Evolutionary conservation across 129 eudicot species (phyloP).

Genomic region (Arctium lappa): DNA sequence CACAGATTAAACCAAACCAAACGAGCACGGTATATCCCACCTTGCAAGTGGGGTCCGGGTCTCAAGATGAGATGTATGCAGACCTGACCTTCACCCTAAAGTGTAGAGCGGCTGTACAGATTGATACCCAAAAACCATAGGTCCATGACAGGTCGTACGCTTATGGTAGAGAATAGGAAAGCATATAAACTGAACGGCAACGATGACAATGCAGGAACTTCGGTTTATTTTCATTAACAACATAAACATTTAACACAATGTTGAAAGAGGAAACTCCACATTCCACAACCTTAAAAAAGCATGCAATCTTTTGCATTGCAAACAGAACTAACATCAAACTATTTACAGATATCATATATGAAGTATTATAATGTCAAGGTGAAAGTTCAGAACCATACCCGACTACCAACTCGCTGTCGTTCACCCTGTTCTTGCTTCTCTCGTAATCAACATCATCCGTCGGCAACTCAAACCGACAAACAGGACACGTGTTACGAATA

Average conservation of each 20-base stretch:
- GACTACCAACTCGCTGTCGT: conserved; percentile 40
- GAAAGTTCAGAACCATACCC: conserved; percentile 54
- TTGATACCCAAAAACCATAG: not conserved
- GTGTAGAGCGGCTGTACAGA: not conserved
- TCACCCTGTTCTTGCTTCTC: conserved; percentile 45
- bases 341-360: conserved; percentile 18
- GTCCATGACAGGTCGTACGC: not conserved
- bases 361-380: conserved; percentile 28
- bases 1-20: not conserved
- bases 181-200: not conserved
- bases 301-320: conserved; percentile 31
- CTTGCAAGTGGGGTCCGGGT: not conserved
- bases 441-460: conserved; percentile 84
- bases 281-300: conserved; percentile 22
- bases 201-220: conserved; percentile 18
- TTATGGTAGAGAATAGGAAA: not conserved
- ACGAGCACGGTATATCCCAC: not conserved
- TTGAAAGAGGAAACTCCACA: not conserved
- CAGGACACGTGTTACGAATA: conserved; percentile 88
- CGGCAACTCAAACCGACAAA: conserved; percentile 90
- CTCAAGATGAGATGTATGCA: not conserved
- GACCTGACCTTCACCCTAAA: not conserved
- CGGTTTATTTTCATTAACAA: conserved; percentile 9
- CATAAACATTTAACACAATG: conserved; percentile 20
- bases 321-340: conserved; percentile 18